These are phyloP conservation scores for Phytophthora rubi DNA, from an alignment of 352 stramenopile species.

Conservation along the genomic window DNA sequence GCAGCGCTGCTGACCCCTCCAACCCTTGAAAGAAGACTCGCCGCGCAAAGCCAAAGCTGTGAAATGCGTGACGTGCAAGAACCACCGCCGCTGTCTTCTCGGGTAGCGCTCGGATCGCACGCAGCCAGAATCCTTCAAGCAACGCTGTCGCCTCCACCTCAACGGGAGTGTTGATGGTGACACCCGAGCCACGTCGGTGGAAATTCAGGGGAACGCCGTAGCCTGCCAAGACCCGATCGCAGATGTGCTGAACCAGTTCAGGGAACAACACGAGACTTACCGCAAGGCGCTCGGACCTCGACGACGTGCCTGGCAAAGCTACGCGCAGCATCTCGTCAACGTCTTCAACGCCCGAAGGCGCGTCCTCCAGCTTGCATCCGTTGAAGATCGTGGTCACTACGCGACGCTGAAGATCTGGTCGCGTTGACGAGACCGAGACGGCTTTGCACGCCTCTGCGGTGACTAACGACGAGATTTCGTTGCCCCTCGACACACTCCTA, in stretches of 20 bases:
- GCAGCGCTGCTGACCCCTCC: conserved; percentile 7
- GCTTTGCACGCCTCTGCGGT: conserved; percentile 9
- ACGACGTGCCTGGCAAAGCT: conserved; percentile 3
- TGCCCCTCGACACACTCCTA: background rate
- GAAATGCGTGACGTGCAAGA: conserved; percentile 24
- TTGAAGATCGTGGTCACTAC: conserved; percentile 25
- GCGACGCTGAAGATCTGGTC: conserved; percentile 22
- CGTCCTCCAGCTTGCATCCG: conserved; percentile 10
- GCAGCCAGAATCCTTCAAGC: conserved; percentile 34
- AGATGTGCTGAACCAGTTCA: conserved; percentile 28
- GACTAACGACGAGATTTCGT: background rate
- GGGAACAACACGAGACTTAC: conserved; percentile 38
- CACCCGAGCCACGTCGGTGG: conserved; percentile 1
- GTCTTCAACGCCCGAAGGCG: background rate
- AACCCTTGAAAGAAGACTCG: conserved; percentile 42
- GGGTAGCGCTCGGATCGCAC: conserved; percentile 19
- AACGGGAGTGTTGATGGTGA: background rate
- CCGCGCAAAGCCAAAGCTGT: conserved; percentile 44
- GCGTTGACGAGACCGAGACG: background rate
- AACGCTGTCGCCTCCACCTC: background rate
- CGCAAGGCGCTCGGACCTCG: conserved; percentile 30
- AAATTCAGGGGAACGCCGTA: conserved; percentile 33
- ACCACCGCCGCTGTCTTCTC: conserved; percentile 35
- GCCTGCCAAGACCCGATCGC: conserved; percentile 37
- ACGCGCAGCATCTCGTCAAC: conserved; percentile 8